A percentile compares a stretch with the other conserved stretches of the same genome.
Conservation (phyloP, 345 rosid species). For the Alliaria petiolata region DNA sequence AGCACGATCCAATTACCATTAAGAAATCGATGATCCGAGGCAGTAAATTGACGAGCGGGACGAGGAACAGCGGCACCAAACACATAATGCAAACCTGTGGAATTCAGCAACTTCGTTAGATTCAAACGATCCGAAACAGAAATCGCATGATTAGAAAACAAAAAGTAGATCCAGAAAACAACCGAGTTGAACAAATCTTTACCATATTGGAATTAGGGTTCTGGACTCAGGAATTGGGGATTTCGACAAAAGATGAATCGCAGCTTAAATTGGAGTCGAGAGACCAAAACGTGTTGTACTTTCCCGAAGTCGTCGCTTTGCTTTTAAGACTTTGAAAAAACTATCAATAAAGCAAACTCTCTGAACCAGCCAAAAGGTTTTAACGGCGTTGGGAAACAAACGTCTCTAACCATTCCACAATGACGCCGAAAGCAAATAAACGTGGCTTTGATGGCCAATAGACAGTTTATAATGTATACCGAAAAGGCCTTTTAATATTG, state of each 20-base stretch:
- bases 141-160: not conserved
- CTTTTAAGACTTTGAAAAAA: not conserved
- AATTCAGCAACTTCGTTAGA: not conserved
- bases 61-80: slow-evolving; percentile 82
- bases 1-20: slow-evolving; percentile 43
- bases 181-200: not conserved
- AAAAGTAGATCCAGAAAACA: not conserved
- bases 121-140: not conserved
- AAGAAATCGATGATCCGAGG: slow-evolving; percentile 63
- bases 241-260: not conserved
- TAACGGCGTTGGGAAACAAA: not conserved
- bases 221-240: slow-evolving; percentile 10
- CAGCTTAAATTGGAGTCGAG: too few relatives aligned
- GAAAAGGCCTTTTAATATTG: not conserved
- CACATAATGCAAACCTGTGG: slow-evolving; percentile 83
- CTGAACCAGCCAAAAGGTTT: not conserved
- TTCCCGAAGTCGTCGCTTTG: slow-evolving; percentile 6
- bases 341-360: not conserved
- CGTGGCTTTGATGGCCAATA: slow-evolving; percentile 4
- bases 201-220: slow-evolving; percentile 33
- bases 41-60: slow-evolving; percentile 80
- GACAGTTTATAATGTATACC: not conserved
- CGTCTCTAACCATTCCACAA: not conserved
- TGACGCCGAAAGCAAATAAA: not conserved
- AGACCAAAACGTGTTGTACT: too few relatives aligned